Percentiles rank a stretch among this genome's conserved stretches.
Evolutionary conservation across 73 alveolate species (phyloP).

Genomic region (Loxodes magnus): DNA sequence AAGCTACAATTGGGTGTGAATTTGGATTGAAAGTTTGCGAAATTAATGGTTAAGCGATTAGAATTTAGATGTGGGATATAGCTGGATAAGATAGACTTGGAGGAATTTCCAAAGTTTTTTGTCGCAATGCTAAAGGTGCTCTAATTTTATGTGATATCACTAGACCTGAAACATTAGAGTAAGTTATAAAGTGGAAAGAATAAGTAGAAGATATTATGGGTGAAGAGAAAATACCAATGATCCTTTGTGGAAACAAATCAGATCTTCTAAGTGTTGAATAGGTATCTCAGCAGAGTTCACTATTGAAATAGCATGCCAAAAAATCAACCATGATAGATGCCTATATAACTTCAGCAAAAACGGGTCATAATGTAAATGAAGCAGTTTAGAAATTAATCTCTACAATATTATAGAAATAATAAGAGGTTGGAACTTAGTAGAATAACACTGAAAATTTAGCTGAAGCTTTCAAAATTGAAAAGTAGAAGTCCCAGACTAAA

Average conservation of each 20-base stretch:
- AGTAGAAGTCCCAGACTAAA: too few relatives aligned
- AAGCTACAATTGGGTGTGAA: slow-evolving; percentile 57
- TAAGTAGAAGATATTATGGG: slow-evolving; percentile 19
- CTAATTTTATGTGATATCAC: slow-evolving; percentile 41
- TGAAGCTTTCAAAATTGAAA: too few relatives aligned
- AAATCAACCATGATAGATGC: too few relatives aligned
- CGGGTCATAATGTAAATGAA: too few relatives aligned
- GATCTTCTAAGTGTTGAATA: background rate
- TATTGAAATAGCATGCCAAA: too few relatives aligned
- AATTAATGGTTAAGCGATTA: slow-evolving; percentile 15
- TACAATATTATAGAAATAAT: too few relatives aligned
- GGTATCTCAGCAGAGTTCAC: too few relatives aligned
- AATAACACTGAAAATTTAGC: too few relatives aligned
- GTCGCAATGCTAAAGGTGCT: slow-evolving; percentile 64
- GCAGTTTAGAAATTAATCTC: too few relatives aligned
- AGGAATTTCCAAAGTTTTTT: slow-evolving; percentile 44
- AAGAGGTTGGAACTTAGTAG: too few relatives aligned
- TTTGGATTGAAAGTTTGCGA: slow-evolving; percentile 43
- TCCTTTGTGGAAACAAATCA: slow-evolving; percentile 26
- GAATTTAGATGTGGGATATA: slow-evolving; percentile 66
- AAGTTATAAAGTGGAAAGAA: slow-evolving; percentile 22
- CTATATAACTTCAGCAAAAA: too few relatives aligned
- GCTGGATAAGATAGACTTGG: slow-evolving; percentile 75
- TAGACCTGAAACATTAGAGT: slow-evolving; percentile 17
- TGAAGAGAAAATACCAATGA: slow-evolving; percentile 23